phyloP scores from a whole-genome alignment of 805 yeast species.

The Candida namnaoensis region DNA sequence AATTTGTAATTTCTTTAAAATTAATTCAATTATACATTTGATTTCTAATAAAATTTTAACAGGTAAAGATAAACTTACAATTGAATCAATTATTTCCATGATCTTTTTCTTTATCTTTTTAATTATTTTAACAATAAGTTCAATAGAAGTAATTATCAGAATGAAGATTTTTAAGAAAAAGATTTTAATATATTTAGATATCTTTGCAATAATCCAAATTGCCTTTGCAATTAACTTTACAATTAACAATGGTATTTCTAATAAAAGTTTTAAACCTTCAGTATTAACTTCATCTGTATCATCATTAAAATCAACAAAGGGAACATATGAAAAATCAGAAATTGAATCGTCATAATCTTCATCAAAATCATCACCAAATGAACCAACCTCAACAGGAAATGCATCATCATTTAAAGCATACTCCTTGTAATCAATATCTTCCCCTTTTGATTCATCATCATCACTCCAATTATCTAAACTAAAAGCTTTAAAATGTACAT shows the following conservation, averaged over 20 bases:
- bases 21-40: slow-evolving; percentile 4
- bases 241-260: slow-evolving; percentile 9
- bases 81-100: slow-evolving; percentile 3
- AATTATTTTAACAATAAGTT: slow-evolving; percentile 6
- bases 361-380: not conserved
- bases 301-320: slow-evolving; percentile 3
- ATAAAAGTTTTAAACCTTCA: slow-evolving; percentile 4
- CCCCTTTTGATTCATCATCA: no score
- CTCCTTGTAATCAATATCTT: no score
- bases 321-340: slow-evolving; percentile 1
- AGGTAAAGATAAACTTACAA: slow-evolving; percentile 2
- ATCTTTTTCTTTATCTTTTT: slow-evolving; percentile 6
- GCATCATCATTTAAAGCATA: no score
- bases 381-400: no score
- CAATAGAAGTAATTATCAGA: slow-evolving; percentile 5
- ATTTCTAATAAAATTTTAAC: slow-evolving; percentile 7
- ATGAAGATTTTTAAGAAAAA: slow-evolving; percentile 8
- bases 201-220: slow-evolving; percentile 11
- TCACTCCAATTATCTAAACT: not conserved
- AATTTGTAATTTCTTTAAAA: slow-evolving; percentile 9
- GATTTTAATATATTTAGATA: slow-evolving; percentile 10
- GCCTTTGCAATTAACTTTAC: slow-evolving; percentile 7
- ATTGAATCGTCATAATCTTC: not conserved
- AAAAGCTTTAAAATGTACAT: not conserved
- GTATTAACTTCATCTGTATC: not conserved